These are phyloP conservation scores for Fragaria iinumae DNA, from an alignment of 306 rosid genomes.

Conservation along the genomic window DNA sequence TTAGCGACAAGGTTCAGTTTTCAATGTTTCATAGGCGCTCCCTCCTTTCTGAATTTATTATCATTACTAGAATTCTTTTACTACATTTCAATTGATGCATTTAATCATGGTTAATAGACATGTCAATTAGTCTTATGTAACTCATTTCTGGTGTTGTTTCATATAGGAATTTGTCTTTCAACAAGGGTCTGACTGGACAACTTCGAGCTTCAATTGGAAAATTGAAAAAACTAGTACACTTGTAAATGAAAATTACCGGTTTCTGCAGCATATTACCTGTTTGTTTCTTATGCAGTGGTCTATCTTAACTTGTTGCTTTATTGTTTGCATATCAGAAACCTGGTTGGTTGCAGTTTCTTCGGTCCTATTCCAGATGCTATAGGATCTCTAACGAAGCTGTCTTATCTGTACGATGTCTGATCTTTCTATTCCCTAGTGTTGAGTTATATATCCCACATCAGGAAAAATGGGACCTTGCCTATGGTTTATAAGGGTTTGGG, in stretches of 20 bases:
- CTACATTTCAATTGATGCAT: background rate
- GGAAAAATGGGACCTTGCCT: too few species aligned
- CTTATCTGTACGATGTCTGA: constrained; percentile 49
- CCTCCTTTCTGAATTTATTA: background rate
- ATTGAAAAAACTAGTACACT: constrained; percentile 24
- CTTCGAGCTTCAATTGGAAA: constrained; percentile 40
- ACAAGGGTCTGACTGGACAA: constrained; percentile 42
- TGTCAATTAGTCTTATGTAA: background rate
- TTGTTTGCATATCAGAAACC: constrained; percentile 40
- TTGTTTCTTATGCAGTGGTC: background rate
- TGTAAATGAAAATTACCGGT: constrained; percentile 19
- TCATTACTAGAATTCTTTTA: background rate
- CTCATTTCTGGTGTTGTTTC: background rate
- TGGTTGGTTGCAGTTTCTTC: constrained; percentile 59
- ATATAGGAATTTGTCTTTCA: constrained; percentile 51
- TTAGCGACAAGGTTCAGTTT: background rate
- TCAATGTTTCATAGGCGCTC: background rate
- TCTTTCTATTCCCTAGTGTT: background rate
- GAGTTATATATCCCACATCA: too few species aligned
- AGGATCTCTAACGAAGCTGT: constrained; percentile 53
- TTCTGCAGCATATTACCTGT: background rate
- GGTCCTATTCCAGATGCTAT: constrained; percentile 60
- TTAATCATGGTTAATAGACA: background rate
- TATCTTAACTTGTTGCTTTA: background rate
- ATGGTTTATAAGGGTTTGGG: too few species aligned